Evolutionary conservation across 768 basidiomycete genomes (phyloP).

Genomic region (Lentinus tigrinus): DNA sequence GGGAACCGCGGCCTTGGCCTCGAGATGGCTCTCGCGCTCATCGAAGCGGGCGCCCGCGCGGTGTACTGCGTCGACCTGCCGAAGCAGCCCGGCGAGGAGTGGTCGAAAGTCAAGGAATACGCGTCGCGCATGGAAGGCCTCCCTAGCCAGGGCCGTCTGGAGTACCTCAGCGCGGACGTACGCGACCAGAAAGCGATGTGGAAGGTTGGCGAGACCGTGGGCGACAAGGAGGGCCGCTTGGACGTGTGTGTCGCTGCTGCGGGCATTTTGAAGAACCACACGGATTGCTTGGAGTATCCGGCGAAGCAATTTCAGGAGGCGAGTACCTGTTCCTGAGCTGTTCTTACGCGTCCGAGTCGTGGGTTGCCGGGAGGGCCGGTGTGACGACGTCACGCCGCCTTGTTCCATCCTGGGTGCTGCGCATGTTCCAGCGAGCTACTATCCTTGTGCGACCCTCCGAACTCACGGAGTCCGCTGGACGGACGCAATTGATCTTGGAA

Average conservation of each 20-base stretch:
- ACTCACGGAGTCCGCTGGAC: background rate
- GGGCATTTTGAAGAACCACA: constrained; percentile 57
- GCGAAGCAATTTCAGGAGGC: constrained; percentile 66
- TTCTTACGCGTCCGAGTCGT: background rate
- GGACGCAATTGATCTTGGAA: background rate
- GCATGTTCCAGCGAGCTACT: background rate
- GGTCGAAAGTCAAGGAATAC: constrained; percentile 51
- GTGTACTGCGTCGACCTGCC: constrained; percentile 73
- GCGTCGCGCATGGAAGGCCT: constrained; percentile 21
- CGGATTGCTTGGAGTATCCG: constrained; percentile 65
- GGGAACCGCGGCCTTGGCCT: constrained; percentile 62
- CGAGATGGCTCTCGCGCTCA: constrained; percentile 77
- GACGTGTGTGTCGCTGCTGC: constrained; percentile 80
- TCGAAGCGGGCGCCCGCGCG: constrained; percentile 65
- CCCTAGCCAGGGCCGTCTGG: constrained; percentile 36
- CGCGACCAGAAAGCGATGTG: constrained; percentile 47
- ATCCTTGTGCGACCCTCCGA: no score
- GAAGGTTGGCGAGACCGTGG: constrained; percentile 56
- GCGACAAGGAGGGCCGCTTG: constrained; percentile 64
- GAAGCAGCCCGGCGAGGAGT: constrained; percentile 53
- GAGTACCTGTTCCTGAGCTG: background rate
- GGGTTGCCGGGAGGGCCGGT: background rate
- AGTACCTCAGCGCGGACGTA: constrained; percentile 68
- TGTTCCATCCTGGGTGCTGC: background rate
- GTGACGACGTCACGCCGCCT: background rate